Evolutionary conservation across 1,284 basidiomycete species (phyloP).

Genomic region (Sutorius eximius): DNA sequence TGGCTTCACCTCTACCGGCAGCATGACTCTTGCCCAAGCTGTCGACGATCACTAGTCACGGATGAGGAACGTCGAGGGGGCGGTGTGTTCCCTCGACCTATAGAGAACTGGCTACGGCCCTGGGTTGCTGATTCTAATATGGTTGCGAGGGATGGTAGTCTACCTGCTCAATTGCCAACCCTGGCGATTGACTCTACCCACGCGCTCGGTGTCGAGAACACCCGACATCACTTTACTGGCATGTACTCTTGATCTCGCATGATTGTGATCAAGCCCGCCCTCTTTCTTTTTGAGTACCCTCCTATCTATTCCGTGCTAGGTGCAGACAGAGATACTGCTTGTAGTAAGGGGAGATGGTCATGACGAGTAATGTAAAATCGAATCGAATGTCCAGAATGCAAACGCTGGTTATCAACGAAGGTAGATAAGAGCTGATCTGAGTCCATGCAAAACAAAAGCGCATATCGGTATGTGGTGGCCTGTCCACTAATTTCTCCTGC

Average conservation of each 20-base stretch:
- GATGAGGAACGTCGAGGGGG: constrained; percentile 16
- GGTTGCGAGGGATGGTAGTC: constrained; percentile 18
- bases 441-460: constrained; percentile 29
- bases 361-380: constrained; percentile 25
- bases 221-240: constrained; percentile 40
- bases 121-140: constrained; percentile 25
- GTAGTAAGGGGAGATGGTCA: constrained; percentile 14
- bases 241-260: constrained; percentile 51
- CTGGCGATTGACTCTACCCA: constrained; percentile 15
- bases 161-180: constrained; percentile 21
- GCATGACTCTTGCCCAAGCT: constrained; percentile 65
- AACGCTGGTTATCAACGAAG: constrained; percentile 29
- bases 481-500: constrained; percentile 60
- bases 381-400: constrained; percentile 28
- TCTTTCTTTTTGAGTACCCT: constrained; percentile 21
- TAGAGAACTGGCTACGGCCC: constrained; percentile 22
- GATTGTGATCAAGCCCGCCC: constrained; percentile 12
- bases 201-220: constrained; percentile 15
- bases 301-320: constrained; percentile 25
- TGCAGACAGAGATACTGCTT: constrained; percentile 25
- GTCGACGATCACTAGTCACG: constrained; percentile 48
- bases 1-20: constrained; percentile 27
- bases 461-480: constrained; percentile 10
- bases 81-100: not conserved
- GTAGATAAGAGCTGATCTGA: constrained; percentile 34